Conservation (phyloP, 1,284 basidiomycete species). For the Melanopsichium pennsylvanicum region DNA sequence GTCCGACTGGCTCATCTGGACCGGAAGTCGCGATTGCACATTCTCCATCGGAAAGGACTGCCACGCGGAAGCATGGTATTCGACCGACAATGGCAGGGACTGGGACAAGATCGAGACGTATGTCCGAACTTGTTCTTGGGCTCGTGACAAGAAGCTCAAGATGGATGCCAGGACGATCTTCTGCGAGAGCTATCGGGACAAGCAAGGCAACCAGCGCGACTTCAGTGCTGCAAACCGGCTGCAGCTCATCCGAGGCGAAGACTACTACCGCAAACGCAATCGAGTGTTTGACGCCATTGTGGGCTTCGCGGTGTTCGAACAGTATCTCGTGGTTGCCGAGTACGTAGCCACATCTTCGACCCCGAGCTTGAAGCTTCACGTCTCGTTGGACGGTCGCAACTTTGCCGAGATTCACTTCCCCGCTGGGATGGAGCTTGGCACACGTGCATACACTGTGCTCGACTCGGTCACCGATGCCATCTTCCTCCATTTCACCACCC, state of each 20-base stretch:
- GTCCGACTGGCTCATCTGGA: conserved; percentile 89
- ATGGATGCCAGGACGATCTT: conserved; percentile 85
- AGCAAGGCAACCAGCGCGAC: conserved; percentile 78
- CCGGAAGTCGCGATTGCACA: conserved; percentile 76
- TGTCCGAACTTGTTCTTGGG: conserved; percentile 91
- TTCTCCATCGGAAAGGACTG: conserved; percentile 60
- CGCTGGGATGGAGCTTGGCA: conserved; percentile 83
- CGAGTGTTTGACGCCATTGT: conserved; percentile 83
- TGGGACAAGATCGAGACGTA: conserved; percentile 86
- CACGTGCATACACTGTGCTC: conserved; percentile 89
- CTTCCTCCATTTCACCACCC: conserved; percentile 95
- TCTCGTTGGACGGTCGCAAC: conserved; percentile 85
- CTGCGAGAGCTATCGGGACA: conserved; percentile 86
- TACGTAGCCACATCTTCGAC: conserved; percentile 68
- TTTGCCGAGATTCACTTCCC: conserved; percentile 91
- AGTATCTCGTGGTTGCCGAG: conserved; percentile 93
- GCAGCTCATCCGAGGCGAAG: conserved; percentile 79
- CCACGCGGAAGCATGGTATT: conserved; percentile 58
- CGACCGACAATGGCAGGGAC: conserved; percentile 72
- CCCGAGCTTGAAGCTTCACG: conserved; percentile 74
- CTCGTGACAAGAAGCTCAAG: conserved; percentile 76
- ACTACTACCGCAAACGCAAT: conserved; percentile 78
- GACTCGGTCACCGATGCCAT: conserved; percentile 92
- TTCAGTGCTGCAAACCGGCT: conserved; percentile 72
- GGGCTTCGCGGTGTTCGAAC: conserved; percentile 94